Conservation (phyloP, 2,329 filamentous ascomycete species). For the Diplodia sapinea region DNA sequence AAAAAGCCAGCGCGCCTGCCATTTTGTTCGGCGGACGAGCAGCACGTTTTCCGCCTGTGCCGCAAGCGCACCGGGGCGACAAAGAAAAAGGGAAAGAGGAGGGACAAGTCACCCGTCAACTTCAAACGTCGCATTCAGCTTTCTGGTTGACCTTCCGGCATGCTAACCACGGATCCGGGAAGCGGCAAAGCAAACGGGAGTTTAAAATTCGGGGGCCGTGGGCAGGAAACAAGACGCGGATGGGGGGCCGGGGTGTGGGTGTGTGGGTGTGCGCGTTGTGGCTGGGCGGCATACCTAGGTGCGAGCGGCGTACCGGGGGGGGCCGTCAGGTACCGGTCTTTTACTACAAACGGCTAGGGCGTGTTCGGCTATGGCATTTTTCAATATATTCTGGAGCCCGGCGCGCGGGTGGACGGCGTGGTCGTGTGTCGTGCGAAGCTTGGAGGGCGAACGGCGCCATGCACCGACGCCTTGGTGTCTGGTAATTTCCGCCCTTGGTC, state of each 20-base stretch:
- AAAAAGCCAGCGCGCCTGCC: no score
- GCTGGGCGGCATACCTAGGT: background rate
- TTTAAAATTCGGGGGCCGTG: background rate
- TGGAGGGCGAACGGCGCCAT: background rate
- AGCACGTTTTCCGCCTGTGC: no score
- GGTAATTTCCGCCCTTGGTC: background rate
- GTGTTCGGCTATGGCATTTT: background rate
- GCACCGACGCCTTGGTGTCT: background rate
- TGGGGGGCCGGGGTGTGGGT: background rate
- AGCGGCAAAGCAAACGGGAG: background rate
- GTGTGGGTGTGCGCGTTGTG: background rate
- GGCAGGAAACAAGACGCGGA: background rate
- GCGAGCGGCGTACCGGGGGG: background rate
- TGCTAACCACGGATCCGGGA: constrained; percentile 17
- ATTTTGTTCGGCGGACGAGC: no score
- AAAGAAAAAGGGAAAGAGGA: background rate
- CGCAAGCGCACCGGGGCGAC: background rate
- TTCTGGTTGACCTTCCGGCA: constrained; percentile 23
- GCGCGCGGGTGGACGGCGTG: background rate
- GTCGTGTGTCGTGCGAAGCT: background rate
- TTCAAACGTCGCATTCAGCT: constrained; percentile 16
- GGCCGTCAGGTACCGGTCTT: background rate
- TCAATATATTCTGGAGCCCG: background rate
- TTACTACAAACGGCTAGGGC: background rate
- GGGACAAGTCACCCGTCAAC: background rate